Evolutionary conservation across 2,329 filamentous ascomycete genomes (phyloP), one percentile per base, ranked within the genome.

Genomic region (Paraphoma sp.): DNA sequence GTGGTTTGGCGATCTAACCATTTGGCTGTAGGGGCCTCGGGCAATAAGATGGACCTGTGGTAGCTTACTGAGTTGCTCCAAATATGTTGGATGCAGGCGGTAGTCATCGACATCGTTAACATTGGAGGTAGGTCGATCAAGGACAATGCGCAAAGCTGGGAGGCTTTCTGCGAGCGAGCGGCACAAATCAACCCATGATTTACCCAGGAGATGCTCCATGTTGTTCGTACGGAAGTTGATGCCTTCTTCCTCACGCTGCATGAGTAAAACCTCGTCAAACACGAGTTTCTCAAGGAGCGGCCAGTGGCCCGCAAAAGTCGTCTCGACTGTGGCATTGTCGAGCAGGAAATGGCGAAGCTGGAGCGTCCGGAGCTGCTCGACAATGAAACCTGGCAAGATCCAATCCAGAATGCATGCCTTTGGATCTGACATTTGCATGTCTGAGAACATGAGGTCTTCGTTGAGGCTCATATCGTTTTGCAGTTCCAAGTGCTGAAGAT

Each of bases 341-440:
- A 62, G 17, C n/a, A 56, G n/a, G 29, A 59, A 59, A 28, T 49
- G 17, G 17, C 44, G 31, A n/a, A 62, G 45, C 6, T 31, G 17
- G 2, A 62, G 40, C 9, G 40, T 48, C 5, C 41, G 44, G 11
- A 62, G 40, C 14, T 46, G 42, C 11, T 16, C 16, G 14, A 56
- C 40, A 9, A 12, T 29, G 2, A 59, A 36, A 3, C 17, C 54
- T 7, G 54, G 45, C 10, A 57, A 44, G 5, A 63, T 43, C 57
- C 60, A 63, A 11, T 56, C 52, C 8, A 60, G 33, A 14, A 63
- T 47, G 30, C 43, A 52, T 16, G 17, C 54, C 12, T 63, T 44
- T 6, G n/a, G 3, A 14, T 56, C 49, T 8, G 60, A 46, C 18
- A 47, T 41, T 31, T 51, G 54, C 6, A 42, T n/a, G 6, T 45